Base-by-base conservation (phyloP, 306 rosid genomes). In the Geum urbanum region DNA sequence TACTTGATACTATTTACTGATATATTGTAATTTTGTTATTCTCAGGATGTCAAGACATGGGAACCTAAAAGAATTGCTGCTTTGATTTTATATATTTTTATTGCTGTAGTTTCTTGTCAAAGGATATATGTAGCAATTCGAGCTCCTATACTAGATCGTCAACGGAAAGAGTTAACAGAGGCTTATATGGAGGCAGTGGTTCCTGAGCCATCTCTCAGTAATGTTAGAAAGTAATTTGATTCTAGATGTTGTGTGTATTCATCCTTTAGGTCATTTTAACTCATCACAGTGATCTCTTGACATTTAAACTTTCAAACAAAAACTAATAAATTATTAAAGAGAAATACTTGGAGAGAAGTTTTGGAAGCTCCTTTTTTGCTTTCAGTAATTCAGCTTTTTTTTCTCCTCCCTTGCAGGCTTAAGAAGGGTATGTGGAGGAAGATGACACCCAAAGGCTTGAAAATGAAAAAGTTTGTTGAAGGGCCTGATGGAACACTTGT, bases 121-220 rank as follows among this genome's bases (percentile, higher is more conserved):
- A 89, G 92, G 83, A 46, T 83, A 52, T 88, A 82, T 80, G 57
- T 71, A 64, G 80, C 84, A 56, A 65, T 88, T 70, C 92, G 61
- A 84, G 86, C 86, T 65, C 96, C 99, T 63, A 78, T 49, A 61
- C n/a, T 53, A 54, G 71, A 74, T 73, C 91, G 80, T 67, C 84
- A 77, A 79, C 88, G 63, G 72, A 80, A 79, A 70, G 95, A 87
- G 81, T 68, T 91, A 73, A 82, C 96, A 6, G 97, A 90, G 77
- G 97, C 99, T 71, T 94, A 90, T 79, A 94, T 94, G 97, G 99
- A 94, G 79, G 91, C 89, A 3, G 78, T 94, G 73, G 77, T 94
- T 87, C 99, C 98, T 7, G 97, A 87, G 82, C 98, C 98, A 32
- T 81, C 97, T 70, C 91, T 91, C 40, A 71, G 64, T 46, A 94